These are phyloP conservation scores for Crucihimalaya himalaica DNA, from an alignment of 345 rosid species.

Conservation along the genomic window DNA sequence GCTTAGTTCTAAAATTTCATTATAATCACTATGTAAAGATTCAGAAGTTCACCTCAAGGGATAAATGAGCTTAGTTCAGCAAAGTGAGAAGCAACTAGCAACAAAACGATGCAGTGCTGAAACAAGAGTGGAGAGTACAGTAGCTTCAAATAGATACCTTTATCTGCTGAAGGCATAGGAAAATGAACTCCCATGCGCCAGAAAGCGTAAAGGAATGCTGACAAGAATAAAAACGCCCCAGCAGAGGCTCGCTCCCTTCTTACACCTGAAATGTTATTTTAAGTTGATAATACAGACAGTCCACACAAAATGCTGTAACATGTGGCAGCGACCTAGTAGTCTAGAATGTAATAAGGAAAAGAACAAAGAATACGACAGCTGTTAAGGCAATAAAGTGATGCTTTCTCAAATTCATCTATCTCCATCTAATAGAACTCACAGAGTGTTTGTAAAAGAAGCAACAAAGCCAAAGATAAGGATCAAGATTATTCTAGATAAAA, in stretches of 20 bases:
- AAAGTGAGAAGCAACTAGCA: neutral
- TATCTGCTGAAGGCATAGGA: slow-evolving; percentile 90
- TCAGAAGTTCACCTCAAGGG: neutral
- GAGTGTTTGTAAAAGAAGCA: neutral
- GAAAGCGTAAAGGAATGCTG: slow-evolving; percentile 84
- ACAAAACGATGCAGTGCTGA: neutral
- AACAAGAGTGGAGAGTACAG: neutral
- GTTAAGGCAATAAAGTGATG: slow-evolving; percentile 12
- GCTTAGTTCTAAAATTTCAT: neutral
- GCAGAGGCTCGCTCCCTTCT: slow-evolving; percentile 83
- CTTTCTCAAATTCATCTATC: neutral
- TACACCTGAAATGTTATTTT: slow-evolving; percentile 52
- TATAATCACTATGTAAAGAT: neutral
- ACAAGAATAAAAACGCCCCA: slow-evolving; percentile 78
- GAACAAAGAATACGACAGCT: neutral
- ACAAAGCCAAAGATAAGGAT: neutral
- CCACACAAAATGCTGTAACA: neutral
- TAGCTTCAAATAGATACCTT: slow-evolving; percentile 49
- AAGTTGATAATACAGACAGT: neutral
- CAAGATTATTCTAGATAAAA: neutral
- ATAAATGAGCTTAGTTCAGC: neutral
- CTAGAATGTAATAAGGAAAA: neutral
- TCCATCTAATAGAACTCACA: neutral
- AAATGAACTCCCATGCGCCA: slow-evolving; percentile 99
- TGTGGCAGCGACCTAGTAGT: neutral